Conservation (phyloP, 306 rosid species). For the Lupinus albus region DNA sequence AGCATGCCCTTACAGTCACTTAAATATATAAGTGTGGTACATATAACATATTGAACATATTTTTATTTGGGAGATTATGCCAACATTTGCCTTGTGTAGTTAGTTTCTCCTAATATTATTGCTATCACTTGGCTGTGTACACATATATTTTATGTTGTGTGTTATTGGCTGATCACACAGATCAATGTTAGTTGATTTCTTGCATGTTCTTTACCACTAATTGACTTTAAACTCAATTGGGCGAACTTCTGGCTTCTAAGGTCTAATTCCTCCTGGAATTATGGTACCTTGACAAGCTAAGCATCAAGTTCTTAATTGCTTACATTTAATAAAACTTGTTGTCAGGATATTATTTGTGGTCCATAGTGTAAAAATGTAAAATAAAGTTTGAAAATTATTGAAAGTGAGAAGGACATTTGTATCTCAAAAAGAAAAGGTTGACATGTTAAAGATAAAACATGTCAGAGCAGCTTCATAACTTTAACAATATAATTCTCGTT, state of each 20-base stretch:
- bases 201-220: conserved; percentile 13
- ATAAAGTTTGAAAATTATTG: background rate
- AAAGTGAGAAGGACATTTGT: conserved; percentile 11
- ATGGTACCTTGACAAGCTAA: conserved; percentile 6
- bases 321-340: background rate
- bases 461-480: conserved; percentile 25
- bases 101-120: conserved; percentile 38
- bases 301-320: conserved; percentile 25
- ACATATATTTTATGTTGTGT: conserved; percentile 41
- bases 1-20: conserved; percentile 37
- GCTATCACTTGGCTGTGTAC: conserved; percentile 37
- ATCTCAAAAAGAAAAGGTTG: background rate
- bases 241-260: conserved; percentile 21
- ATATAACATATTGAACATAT: conserved; percentile 40
- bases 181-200: conserved; percentile 3
- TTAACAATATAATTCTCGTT: conserved; percentile 9
- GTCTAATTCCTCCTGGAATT: conserved; percentile 22
- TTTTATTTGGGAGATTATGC: conserved; percentile 36
- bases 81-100: conserved; percentile 44
- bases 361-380: background rate
- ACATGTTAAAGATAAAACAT: conserved; percentile 1
- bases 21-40: conserved; percentile 44
- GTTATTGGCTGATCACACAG: conserved; percentile 34
- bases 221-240: conserved; percentile 28
- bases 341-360: conserved; percentile 20